Percentiles rank a stretch among this genome's conserved stretches.
Conservation (phyloP, 2,329 filamentous ascomycete genomes). For the Colletotrichum lindemuthianum region DNA sequence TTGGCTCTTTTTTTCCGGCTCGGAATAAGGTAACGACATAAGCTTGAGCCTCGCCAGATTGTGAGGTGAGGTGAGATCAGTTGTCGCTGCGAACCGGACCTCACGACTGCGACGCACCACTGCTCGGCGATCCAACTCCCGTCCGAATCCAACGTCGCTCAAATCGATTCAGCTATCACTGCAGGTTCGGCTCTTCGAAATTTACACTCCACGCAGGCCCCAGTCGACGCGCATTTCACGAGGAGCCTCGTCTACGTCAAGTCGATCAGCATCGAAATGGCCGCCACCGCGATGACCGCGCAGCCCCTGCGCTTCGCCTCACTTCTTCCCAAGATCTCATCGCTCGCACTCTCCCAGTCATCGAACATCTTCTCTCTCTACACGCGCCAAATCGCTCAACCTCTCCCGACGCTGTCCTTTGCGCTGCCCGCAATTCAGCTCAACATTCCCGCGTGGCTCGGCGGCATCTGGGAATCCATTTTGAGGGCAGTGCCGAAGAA, state of each 20-base stretch:
- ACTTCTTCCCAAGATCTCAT: conserved; percentile 61
- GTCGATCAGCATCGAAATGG: conserved; percentile 51
- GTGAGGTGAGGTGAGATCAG: conserved; percentile 11
- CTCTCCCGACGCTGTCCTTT: conserved; percentile 64
- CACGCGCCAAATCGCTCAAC: conserved; percentile 56
- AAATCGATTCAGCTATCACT: neutral
- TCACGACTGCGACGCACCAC: neutral
- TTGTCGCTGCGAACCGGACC: neutral
- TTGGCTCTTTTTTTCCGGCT: conserved; percentile 15
- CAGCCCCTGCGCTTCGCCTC: conserved; percentile 32
- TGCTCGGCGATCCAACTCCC: no score
- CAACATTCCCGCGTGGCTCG: conserved; percentile 69
- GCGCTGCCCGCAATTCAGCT: conserved; percentile 70
- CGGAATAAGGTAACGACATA: conserved; percentile 6
- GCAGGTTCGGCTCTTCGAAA: no score
- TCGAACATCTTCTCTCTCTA: conserved; percentile 56
- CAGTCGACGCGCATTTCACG: no score
- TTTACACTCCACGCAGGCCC: no score
- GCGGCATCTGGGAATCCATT: conserved; percentile 91
- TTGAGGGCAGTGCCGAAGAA: conserved; percentile 96
- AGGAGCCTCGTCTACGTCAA: conserved; percentile 6
- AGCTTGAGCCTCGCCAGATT: conserved; percentile 20
- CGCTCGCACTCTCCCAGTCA: conserved; percentile 51
- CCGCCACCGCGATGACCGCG: conserved; percentile 43
- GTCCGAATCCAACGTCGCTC: neutral